Evolutionary conservation across 306 rosid species (phyloP).

Genomic region (Sicyos baderoa): DNA sequence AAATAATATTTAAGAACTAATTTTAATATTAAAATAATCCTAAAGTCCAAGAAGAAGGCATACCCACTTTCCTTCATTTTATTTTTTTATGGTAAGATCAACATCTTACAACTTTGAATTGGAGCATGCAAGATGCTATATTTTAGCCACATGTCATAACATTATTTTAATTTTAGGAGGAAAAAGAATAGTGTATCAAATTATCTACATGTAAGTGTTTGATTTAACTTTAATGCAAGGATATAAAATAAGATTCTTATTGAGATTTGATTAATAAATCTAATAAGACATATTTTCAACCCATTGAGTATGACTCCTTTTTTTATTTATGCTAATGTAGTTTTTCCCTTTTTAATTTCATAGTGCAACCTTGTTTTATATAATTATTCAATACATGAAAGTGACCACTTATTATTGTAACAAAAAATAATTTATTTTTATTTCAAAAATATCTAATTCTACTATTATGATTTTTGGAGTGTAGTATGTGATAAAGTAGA

Average conservation of each 20-base stretch:
- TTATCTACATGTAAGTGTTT: neutral
- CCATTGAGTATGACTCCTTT: neutral
- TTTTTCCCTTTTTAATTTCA: neutral
- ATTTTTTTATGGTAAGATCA: neutral
- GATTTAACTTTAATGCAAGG: neutral
- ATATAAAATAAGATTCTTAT: neutral
- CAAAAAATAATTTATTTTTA: neutral
- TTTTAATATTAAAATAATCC: no score
- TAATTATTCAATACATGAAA: neutral
- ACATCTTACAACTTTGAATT: neutral
- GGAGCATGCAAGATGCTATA: neutral
- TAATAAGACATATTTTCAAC: constrained; percentile 7
- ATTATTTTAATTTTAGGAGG: neutral
- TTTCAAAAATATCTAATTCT: neutral
- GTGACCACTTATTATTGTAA: neutral
- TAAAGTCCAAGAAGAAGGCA: no score
- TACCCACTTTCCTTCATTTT: neutral
- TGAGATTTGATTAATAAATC: constrained; percentile 2
- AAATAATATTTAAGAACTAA: no score
- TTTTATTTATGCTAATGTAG: neutral
- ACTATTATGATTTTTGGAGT: neutral
- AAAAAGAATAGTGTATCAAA: neutral
- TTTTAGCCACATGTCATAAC: constrained; percentile 1
- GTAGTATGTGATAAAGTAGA: neutral
- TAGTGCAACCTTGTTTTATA: neutral